These are phyloP conservation scores for Suillus subluteus DNA, from an alignment of 768 basidiomycete species.

Conservation along the genomic window DNA sequence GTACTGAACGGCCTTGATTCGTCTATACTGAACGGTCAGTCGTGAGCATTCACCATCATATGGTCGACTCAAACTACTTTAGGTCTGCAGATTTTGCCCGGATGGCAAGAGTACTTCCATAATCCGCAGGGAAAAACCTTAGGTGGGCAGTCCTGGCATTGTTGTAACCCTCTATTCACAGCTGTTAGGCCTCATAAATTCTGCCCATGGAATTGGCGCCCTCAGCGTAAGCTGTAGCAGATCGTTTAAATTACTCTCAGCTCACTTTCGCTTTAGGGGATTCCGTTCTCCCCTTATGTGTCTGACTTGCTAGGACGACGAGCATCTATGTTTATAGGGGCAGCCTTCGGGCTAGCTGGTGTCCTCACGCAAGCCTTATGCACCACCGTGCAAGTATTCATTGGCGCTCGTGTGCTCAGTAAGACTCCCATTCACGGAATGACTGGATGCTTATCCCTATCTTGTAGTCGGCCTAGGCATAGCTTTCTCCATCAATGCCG, in stretches of 20 bases:
- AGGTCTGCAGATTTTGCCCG: constrained; percentile 71
- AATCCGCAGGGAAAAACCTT: constrained; percentile 54
- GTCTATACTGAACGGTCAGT: constrained; percentile 61
- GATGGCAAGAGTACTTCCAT: constrained; percentile 61
- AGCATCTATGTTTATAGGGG: constrained; percentile 60
- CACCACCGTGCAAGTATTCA: constrained; percentile 51
- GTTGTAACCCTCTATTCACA: not conserved
- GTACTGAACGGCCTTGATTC: constrained; percentile 70
- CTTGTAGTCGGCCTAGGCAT: constrained; percentile 65
- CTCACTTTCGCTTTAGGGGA: constrained; percentile 39
- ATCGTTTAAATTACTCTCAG: not conserved
- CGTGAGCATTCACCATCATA: not conserved
- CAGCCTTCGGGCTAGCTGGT: constrained; percentile 65
- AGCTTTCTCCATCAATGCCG: constrained; percentile 62
- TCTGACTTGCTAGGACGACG: constrained; percentile 69
- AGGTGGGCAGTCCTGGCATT: constrained; percentile 36
- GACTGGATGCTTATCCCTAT: not conserved
- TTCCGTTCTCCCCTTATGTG: constrained; percentile 63
- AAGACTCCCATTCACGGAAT: not conserved
- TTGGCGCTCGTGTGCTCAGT: constrained; percentile 54
- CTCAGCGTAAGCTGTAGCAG: constrained; percentile 40
- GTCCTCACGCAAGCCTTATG: constrained; percentile 58
- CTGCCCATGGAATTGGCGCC: constrained; percentile 67
- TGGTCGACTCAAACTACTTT: constrained; percentile 32
- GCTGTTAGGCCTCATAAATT: constrained; percentile 61